Conservation (phyloP, 1,139 yeast genomes). For the Taphrina flavorubra region DNA sequence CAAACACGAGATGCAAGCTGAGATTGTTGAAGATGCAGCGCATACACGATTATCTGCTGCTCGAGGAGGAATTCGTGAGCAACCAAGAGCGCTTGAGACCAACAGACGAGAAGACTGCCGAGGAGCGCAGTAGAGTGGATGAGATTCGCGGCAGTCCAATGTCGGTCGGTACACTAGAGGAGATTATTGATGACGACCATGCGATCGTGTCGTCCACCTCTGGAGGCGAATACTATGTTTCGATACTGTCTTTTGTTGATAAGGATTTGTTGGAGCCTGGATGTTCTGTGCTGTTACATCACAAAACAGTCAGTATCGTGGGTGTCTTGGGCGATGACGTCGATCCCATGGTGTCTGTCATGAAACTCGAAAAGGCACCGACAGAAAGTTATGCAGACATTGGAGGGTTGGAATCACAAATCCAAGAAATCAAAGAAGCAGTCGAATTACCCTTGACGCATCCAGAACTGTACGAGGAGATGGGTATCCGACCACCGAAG, state of each 20-base stretch:
- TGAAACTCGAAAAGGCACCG: conserved; percentile 97
- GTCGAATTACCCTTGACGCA: conserved; percentile 97
- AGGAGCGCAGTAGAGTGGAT: conserved; percentile 92
- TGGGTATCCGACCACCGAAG: conserved; percentile 99
- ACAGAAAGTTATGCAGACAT: conserved; percentile 96
- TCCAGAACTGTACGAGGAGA: conserved; percentile 96
- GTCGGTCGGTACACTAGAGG: conserved; percentile 96
- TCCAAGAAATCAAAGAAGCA: conserved; percentile 97
- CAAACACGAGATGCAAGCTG: conserved; percentile 91
- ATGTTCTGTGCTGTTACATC: conserved; percentile 94
- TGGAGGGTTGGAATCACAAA: conserved; percentile 95
- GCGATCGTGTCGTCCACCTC: conserved; percentile 96
- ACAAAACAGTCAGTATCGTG: conserved; percentile 90
- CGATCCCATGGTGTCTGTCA: conserved; percentile 96
- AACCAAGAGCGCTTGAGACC: conserved; percentile 95
- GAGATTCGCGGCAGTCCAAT: conserved; percentile 96
- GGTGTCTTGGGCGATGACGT: conserved; percentile 97
- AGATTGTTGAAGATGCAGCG: conserved; percentile 91
- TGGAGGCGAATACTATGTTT: conserved; percentile 96
- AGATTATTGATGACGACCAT: conserved; percentile 96
- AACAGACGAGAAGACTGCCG: conserved; percentile 94
- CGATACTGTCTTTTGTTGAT: conserved; percentile 96
- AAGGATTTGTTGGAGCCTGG: conserved; percentile 96
- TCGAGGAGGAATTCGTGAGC: conserved; percentile 95
- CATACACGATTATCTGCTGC: conserved; percentile 89